Conservation (phyloP, 345 rosid species). For the Ceriops decandra region DNA sequence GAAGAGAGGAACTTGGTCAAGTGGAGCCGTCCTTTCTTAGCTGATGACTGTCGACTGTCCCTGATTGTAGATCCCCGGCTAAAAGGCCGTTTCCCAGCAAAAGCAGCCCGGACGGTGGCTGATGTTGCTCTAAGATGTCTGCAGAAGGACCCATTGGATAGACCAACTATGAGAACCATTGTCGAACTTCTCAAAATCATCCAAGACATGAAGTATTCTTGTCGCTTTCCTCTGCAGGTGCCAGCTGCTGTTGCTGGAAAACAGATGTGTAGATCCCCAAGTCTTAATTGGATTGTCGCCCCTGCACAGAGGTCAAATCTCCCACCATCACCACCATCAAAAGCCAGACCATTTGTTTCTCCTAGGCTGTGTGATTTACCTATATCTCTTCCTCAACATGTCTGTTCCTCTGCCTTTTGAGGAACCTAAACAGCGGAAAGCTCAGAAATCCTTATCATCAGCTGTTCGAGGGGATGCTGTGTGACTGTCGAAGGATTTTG, state of each 20-base stretch:
- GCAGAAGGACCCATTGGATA: constrained; percentile 79
- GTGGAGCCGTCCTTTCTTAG: constrained; percentile 85
- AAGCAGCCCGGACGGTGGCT: constrained; percentile 81
- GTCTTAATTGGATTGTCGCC: constrained; percentile 66
- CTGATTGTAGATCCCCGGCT: constrained; percentile 93
- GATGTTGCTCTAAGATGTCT: constrained; percentile 82
- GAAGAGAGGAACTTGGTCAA: constrained; percentile 91
- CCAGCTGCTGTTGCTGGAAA: constrained; percentile 57
- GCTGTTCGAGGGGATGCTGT: constrained; percentile 57
- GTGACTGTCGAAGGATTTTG: constrained; percentile 78
- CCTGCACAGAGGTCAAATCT: constrained; percentile 55
- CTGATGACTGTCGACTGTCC: constrained; percentile 76
- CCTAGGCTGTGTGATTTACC: constrained; percentile 52
- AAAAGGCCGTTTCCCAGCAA: constrained; percentile 74
- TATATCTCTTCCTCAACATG: constrained; percentile 50
- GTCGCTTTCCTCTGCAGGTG: constrained; percentile 77
- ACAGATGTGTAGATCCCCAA: constrained; percentile 85
- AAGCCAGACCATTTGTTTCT: constrained; percentile 43
- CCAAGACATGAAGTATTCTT: constrained; percentile 77
- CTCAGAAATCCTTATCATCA: constrained; percentile 58
- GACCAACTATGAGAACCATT: constrained; percentile 89
- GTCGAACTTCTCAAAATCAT: constrained; percentile 68
- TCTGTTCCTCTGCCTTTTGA: constrained; percentile 56
- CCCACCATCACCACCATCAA: constrained; percentile 74
- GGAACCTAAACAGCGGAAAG: constrained; percentile 65